Base-by-base conservation (phyloP, 345 rosid genomes). In the Populus euphratica region DNA sequence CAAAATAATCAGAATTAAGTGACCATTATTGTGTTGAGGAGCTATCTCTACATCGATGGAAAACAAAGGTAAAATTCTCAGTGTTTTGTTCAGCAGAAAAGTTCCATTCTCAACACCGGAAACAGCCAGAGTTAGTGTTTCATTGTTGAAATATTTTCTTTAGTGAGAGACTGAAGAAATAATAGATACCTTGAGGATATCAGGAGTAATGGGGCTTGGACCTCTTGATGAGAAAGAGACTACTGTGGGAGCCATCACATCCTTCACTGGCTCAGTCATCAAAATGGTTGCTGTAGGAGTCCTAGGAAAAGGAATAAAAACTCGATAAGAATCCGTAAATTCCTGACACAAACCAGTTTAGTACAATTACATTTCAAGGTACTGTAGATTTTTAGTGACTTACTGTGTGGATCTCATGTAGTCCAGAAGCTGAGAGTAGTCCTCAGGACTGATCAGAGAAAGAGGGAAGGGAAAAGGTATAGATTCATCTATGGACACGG, bases 191-290 rank as follows among this genome's bases (percentile, higher is more conserved):
- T 81, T 77, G 38, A 81, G 74, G 73, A 77, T 73, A 18, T 77
- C 75, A 23, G 56, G 72, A n/a, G 5, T 54, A 9, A 69, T 38
- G 18, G 56, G 68, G 59, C 44, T 77, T 0, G 74, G 79, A 29
- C 74, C 69, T 64, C 80, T 70, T 1, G 80, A 70, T 17, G 80
- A 77, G 67, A 77, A 77, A 18, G 74, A 81, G 41, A 27, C 80
- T 12, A 77, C 43, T 0, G 49, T 18, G 27, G 78, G 83, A 11
- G 80, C 78, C 59, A 23, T 67, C 8, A 39, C 21, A 47, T 61
- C 80, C 23, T 81, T 77, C 74, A 63, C 13, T 31, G 70, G 18
- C 54, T 68, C 76, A 14, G 50, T 63, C 4, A 73, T 31, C 35
- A 76, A 69, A 56, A 81, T 72, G 5, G 73, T 76, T 21, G 77